These are phyloP conservation scores for Hortiboletus campestris DNA, from an alignment of 768 basidiomycete genomes.

Conservation along the genomic window DNA sequence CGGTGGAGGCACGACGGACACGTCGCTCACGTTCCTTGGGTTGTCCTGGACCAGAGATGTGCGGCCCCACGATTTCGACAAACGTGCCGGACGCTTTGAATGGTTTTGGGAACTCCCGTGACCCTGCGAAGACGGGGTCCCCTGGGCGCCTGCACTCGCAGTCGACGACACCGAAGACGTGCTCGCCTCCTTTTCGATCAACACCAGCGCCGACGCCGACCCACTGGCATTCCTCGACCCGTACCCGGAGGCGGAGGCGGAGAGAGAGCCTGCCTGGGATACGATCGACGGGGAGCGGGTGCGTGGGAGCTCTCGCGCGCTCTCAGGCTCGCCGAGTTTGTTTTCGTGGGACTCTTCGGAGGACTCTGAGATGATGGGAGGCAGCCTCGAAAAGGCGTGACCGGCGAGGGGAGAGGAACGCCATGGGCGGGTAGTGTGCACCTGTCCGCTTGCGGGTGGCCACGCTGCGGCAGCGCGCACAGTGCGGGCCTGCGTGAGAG, in stretches of 20 bases:
- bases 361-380: slow-evolving; percentile 22
- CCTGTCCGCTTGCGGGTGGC: slow-evolving; percentile 3
- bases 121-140: slow-evolving; percentile 20
- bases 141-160: slow-evolving; percentile 7
- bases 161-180: slow-evolving; percentile 22
- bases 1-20: slow-evolving; percentile 12
- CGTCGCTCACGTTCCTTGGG: slow-evolving; percentile 1
- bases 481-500: slow-evolving; percentile 14
- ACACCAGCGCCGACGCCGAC: not conserved
- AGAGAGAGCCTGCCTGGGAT: slow-evolving; percentile 14
- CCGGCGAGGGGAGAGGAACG: slow-evolving; percentile 32
- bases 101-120: slow-evolving; percentile 2
- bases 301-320: not conserved
- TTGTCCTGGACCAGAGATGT: slow-evolving; percentile 5
- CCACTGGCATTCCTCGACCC: slow-evolving; percentile 13
- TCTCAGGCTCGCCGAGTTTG: not conserved
- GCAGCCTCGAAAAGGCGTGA: slow-evolving; percentile 24
- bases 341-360: slow-evolving; percentile 20
- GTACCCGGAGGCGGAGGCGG: slow-evolving; percentile 16
- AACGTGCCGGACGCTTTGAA: slow-evolving; percentile 4
- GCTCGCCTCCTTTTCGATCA: slow-evolving; percentile 19
- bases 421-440: slow-evolving; percentile 26
- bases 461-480: slow-evolving; percentile 9
- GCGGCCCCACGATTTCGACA: slow-evolving; percentile 13
- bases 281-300: slow-evolving; percentile 12